Conservation (phyloP, 2,329 filamentous ascomycete genomes). For the Huntiella omanensis region DNA sequence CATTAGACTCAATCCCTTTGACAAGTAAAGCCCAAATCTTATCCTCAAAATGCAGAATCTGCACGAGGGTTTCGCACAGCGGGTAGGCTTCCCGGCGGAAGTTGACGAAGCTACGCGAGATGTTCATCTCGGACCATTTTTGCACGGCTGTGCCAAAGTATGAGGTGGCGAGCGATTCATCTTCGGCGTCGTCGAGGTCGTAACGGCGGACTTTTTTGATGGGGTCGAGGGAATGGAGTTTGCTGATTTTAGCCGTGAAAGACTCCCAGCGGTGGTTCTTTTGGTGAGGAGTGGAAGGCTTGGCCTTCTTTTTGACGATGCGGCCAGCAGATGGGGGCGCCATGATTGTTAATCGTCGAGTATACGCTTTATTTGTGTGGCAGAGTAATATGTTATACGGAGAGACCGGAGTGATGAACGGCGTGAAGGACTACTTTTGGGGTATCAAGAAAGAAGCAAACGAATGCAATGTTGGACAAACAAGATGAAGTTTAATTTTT, state of each 20-base stretch:
- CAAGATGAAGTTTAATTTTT: not conserved
- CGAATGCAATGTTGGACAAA: not conserved
- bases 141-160: constrained; percentile 70
- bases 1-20: constrained; percentile 56
- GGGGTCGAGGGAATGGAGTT: constrained; percentile 77
- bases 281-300: constrained; percentile 51
- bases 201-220: constrained; percentile 75
- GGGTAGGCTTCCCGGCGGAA: constrained; percentile 61
- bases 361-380: not conserved
- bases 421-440: no score
- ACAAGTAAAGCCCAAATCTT: constrained; percentile 64
- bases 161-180: constrained; percentile 58
- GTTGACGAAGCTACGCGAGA: constrained; percentile 59
- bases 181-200: constrained; percentile 55
- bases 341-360: constrained; percentile 15
- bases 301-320: constrained; percentile 52
- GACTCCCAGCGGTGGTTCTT: constrained; percentile 82
- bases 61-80: constrained; percentile 73
- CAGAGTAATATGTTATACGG: not conserved
- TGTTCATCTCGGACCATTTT: constrained; percentile 82
- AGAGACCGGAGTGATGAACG: not conserved
- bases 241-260: constrained; percentile 76
- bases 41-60: constrained; percentile 79
- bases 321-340: constrained; percentile 48
- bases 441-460: constrained; percentile 1